Conservation (phyloP, 768 basidiomycete genomes). For the Psilocybe azurescens region DNA sequence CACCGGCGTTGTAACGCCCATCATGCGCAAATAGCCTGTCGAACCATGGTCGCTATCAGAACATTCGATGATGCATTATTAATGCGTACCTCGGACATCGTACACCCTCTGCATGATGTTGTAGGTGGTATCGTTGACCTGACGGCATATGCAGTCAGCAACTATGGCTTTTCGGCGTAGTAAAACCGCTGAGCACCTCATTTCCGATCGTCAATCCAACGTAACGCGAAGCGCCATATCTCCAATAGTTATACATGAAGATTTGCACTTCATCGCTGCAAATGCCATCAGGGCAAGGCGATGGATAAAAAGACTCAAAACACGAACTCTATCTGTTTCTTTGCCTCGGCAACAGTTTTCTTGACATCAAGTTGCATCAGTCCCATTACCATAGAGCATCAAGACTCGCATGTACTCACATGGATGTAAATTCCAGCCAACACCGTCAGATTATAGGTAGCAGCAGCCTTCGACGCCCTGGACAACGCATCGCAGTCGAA, state of each 20-base stretch:
- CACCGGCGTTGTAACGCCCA: slow-evolving; percentile 39
- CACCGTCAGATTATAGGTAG: slow-evolving; percentile 32
- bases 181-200: slow-evolving; percentile 29
- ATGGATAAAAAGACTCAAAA: background rate
- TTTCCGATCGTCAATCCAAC: slow-evolving; percentile 43
- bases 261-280: slow-evolving; percentile 39
- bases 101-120: slow-evolving; percentile 43
- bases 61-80: background rate
- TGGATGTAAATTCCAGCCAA: slow-evolving; percentile 40
- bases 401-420: slow-evolving; percentile 18
- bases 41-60: background rate
- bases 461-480: slow-evolving; percentile 38
- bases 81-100: slow-evolving; percentile 36
- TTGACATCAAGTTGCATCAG: slow-evolving; percentile 9
- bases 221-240: slow-evolving; percentile 38
- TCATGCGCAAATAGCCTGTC: slow-evolving; percentile 36
- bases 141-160: background rate
- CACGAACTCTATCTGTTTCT: slow-evolving; percentile 34
- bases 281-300: background rate
- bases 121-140: slow-evolving; percentile 34
- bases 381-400: background rate
- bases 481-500: slow-evolving; percentile 44
- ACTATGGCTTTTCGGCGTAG: background rate
- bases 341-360: slow-evolving; percentile 34
- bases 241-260: slow-evolving; percentile 35